Evolutionary conservation across 108 stramenopile genomes (phyloP).

Genomic region (Chaetoceros tenuissimus): DNA sequence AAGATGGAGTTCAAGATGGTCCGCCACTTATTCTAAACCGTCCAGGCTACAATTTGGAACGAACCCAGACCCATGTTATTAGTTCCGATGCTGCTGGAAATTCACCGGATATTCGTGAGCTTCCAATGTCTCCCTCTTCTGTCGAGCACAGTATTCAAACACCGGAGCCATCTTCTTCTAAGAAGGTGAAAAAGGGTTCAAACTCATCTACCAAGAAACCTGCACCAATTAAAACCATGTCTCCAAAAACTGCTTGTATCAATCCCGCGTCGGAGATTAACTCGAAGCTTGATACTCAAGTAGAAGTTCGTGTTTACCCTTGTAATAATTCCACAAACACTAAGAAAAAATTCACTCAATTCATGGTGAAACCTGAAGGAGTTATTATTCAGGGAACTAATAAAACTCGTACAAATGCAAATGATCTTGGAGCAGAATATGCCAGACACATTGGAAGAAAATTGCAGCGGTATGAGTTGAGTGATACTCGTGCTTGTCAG

Average conservation of each 20-base stretch:
- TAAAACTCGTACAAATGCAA: conserved; percentile 40
- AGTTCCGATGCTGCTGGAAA: too few species aligned
- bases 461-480: conserved; percentile 74
- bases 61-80: too few species aligned
- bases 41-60: too few species aligned
- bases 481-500: conserved; percentile 83
- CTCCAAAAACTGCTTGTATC: conserved; percentile 32
- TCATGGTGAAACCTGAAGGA: conserved; percentile 69
- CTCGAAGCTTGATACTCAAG: conserved; percentile 74
- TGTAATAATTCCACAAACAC: conserved; percentile 68
- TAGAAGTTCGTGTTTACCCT: conserved; percentile 81
- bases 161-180: neutral
- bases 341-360: conserved; percentile 65
- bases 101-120: too few species aligned
- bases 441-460: conserved; percentile 70
- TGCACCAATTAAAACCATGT: conserved; percentile 64
- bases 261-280: conserved; percentile 79
- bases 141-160: too few species aligned
- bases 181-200: neutral
- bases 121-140: too few species aligned
- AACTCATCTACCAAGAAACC: neutral
- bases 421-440: conserved; percentile 70
- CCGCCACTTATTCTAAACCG: too few species aligned
- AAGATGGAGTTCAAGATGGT: neutral
- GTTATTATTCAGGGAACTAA: conserved; percentile 81